Evolutionary conservation across 495 filamentous ascomycete genomes (phyloP).

Genomic region (Alectoria sarmentosa): DNA sequence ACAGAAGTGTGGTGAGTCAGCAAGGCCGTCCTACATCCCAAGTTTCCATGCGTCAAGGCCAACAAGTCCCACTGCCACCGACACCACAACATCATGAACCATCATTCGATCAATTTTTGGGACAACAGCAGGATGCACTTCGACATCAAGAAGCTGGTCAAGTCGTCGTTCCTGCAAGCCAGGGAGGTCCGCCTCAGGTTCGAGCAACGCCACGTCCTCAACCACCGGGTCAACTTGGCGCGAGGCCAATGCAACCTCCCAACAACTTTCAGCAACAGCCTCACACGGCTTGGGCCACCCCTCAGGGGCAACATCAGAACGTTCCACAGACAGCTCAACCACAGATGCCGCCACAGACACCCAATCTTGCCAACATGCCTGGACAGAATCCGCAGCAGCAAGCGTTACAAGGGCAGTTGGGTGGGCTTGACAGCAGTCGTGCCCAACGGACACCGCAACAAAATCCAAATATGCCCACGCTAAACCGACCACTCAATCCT

Average conservation of each 20-base stretch:
- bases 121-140: slow-evolving; percentile 55
- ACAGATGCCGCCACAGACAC: slow-evolving; percentile 33
- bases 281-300: slow-evolving; percentile 32
- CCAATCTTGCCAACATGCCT: slow-evolving; percentile 25
- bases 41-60: slow-evolving; percentile 14
- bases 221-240: slow-evolving; percentile 22
- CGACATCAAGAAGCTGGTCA: slow-evolving; percentile 60
- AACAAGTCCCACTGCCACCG: slow-evolving; percentile 9
- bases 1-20: slow-evolving; percentile 4
- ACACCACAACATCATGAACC: slow-evolving; percentile 38
- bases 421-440: slow-evolving; percentile 32
- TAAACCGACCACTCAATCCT: slow-evolving; percentile 51
- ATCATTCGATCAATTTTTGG: slow-evolving; percentile 49
- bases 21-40: slow-evolving; percentile 20
- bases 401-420: slow-evolving; percentile 41
- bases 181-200: slow-evolving; percentile 41
- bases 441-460: slow-evolving; percentile 33
- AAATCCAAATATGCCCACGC: slow-evolving; percentile 46
- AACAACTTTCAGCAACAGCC: slow-evolving; percentile 40
- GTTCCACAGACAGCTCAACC: slow-evolving; percentile 31
- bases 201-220: slow-evolving; percentile 27
- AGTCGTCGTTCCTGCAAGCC: slow-evolving; percentile 58
- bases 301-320: slow-evolving; percentile 37
- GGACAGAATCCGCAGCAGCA: slow-evolving; percentile 40
- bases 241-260: slow-evolving; percentile 36